Conservation (phyloP, 768 basidiomycete species). For the Lyophyllum shimeji region DNA sequence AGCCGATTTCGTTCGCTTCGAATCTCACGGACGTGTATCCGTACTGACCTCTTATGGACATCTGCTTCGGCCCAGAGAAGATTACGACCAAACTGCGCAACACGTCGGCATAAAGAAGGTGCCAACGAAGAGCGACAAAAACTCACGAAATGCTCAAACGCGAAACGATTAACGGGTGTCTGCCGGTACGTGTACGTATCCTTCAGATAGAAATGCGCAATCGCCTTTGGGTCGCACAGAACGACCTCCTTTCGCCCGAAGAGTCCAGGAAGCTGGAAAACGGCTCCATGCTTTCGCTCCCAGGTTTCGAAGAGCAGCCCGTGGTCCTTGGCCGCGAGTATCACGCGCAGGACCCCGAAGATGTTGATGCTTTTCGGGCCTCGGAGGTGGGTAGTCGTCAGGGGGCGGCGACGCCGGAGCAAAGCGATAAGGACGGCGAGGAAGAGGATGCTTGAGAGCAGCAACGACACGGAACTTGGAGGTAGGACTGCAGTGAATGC, state of each 20-base stretch:
- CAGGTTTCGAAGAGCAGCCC: constrained; percentile 22
- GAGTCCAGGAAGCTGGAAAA: constrained; percentile 17
- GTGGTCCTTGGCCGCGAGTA: constrained; percentile 12
- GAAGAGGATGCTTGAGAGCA: neutral
- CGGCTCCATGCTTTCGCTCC: constrained; percentile 24
- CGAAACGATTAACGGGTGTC: constrained; percentile 21
- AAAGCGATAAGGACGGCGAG: neutral
- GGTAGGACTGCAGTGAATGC: neutral
- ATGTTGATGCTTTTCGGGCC: constrained; percentile 12
- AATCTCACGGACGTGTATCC: neutral
- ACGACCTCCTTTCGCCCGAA: constrained; percentile 22
- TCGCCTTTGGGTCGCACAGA: constrained; percentile 25
- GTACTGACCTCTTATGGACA: constrained; percentile 35
- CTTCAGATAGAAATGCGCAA: constrained; percentile 21
- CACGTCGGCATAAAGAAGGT: neutral
- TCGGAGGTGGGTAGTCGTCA: neutral
- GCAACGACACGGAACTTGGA: neutral
- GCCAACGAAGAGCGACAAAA: neutral
- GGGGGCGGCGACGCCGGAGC: neutral
- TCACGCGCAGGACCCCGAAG: constrained; percentile 10
- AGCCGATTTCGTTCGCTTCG: no score
- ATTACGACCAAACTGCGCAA: constrained; percentile 31
- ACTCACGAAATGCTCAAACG: constrained; percentile 26
- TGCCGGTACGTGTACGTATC: constrained; percentile 27
- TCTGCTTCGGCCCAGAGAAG: constrained; percentile 43